Evolutionary conservation across 2,329 filamentous ascomycete genomes (phyloP).

Genomic region (Aspergillus sp.): DNA sequence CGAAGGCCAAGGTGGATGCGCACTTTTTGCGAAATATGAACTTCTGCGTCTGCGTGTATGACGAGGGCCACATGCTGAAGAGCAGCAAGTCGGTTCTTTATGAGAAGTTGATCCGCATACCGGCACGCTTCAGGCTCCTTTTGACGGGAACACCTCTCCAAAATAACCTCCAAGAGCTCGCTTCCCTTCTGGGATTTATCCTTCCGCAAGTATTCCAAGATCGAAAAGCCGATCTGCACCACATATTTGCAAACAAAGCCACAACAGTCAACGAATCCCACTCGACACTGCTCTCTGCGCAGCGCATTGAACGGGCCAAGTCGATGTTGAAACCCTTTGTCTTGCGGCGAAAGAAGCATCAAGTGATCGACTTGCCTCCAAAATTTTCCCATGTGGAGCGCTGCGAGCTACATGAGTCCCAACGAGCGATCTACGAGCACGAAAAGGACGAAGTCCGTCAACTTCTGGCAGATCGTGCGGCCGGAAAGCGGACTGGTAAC

Average conservation of each 20-base stretch:
- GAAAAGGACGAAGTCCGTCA: slow-evolving; percentile 55
- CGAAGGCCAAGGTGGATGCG: slow-evolving; percentile 52
- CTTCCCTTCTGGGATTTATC: slow-evolving; percentile 86
- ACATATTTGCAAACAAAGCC: slow-evolving; percentile 86
- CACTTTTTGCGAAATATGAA: slow-evolving; percentile 52
- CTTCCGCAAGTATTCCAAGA: slow-evolving; percentile 74
- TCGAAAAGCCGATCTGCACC: slow-evolving; percentile 67
- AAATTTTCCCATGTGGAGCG: slow-evolving; percentile 72
- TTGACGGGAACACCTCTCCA: slow-evolving; percentile 88
- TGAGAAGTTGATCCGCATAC: slow-evolving; percentile 65
- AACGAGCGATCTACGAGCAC: slow-evolving; percentile 63
- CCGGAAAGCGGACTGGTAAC: slow-evolving; percentile 45
- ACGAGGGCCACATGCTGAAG: slow-evolving; percentile 90
- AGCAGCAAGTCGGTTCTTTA: slow-evolving; percentile 79
- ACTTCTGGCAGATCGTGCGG: slow-evolving; percentile 50
- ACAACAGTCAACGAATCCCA: slow-evolving; percentile 64
- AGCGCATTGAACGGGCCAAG: slow-evolving; percentile 76
- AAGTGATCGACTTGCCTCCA: slow-evolving; percentile 75
- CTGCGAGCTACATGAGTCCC: slow-evolving; percentile 66
- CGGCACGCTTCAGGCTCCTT: slow-evolving; percentile 72
- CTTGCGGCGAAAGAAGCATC: slow-evolving; percentile 82
- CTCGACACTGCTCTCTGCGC: slow-evolving; percentile 72
- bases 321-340: slow-evolving; percentile 95
- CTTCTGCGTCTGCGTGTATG: slow-evolving; percentile 63
- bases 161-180: slow-evolving; percentile 89